These are phyloP conservation scores for Arachnopeziza araneosa DNA, from an alignment of 2,329 filamentous ascomycete genomes.

Conservation along the genomic window DNA sequence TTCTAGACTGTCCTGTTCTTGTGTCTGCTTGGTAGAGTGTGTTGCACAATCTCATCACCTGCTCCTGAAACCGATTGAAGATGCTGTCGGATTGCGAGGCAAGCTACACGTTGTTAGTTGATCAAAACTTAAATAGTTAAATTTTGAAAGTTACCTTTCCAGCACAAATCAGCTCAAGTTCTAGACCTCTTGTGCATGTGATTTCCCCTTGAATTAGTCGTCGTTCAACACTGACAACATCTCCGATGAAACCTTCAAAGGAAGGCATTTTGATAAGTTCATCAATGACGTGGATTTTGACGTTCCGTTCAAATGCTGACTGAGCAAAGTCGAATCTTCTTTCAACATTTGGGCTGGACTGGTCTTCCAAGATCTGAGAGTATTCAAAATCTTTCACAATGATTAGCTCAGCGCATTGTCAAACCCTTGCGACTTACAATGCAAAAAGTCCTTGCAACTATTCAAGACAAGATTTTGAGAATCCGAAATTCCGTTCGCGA, in stretches of 20 bases:
- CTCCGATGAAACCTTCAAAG: slow-evolving; percentile 19
- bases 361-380: not conserved
- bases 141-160: slow-evolving; percentile 16
- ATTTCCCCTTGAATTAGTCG: slow-evolving; percentile 16
- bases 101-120: slow-evolving; percentile 7
- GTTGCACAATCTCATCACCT: slow-evolving; percentile 18
- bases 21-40: slow-evolving; percentile 12
- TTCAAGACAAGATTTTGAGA: slow-evolving; percentile 7
- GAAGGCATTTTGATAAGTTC: slow-evolving; percentile 16
- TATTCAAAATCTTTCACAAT: slow-evolving; percentile 14
- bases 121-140: not conserved
- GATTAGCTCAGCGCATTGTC: slow-evolving; percentile 3
- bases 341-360: not conserved
- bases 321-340: slow-evolving; percentile 9
- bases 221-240: slow-evolving; percentile 17
- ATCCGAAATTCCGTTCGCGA: not conserved
- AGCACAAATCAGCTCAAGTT: slow-evolving; percentile 22
- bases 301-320: slow-evolving; percentile 12
- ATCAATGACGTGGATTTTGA: slow-evolving; percentile 19
- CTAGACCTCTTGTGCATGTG: slow-evolving; percentile 14
- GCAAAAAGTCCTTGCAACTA: slow-evolving; percentile 19
- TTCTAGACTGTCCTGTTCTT: slow-evolving; percentile 4
- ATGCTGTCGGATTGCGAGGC: slow-evolving; percentile 17
- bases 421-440: slow-evolving; percentile 12
- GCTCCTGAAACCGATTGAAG: slow-evolving; percentile 13